Evolutionary conservation across 1,284 basidiomycete genomes (phyloP).

Genomic region (Flammula alnicola): DNA sequence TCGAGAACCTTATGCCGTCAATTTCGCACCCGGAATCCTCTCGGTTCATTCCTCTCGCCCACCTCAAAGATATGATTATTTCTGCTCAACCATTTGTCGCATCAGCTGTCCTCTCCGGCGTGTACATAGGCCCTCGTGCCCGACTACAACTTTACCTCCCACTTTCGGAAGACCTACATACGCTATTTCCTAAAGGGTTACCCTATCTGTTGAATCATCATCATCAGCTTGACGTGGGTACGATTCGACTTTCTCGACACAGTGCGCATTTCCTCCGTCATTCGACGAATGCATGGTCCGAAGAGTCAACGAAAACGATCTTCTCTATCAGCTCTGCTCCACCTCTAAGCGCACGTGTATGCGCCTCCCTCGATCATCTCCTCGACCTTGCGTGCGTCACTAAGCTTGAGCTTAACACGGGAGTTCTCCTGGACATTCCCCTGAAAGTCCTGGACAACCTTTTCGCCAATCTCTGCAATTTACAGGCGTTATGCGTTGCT

Average conservation of each 20-base stretch:
- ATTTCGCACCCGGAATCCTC: not conserved
- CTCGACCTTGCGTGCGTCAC: slow-evolving; percentile 29
- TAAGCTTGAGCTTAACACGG: slow-evolving; percentile 33
- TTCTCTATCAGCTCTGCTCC: slow-evolving; percentile 32
- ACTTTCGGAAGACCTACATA: slow-evolving; percentile 26
- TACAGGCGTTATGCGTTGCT: slow-evolving; percentile 29
- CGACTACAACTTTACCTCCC: slow-evolving; percentile 33
- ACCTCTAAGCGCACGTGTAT: slow-evolving; percentile 22
- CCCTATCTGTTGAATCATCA: slow-evolving; percentile 13
- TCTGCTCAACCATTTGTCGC: slow-evolving; percentile 27
- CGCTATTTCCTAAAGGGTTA: slow-evolving; percentile 28
- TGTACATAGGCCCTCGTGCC: slow-evolving; percentile 27
- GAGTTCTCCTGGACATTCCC: slow-evolving; percentile 29
- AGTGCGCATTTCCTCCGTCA: slow-evolving; percentile 26
- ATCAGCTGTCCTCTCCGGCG: slow-evolving; percentile 27
- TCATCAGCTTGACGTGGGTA: slow-evolving; percentile 8
- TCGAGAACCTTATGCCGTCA: slow-evolving; percentile 5
- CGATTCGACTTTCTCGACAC: slow-evolving; percentile 29
- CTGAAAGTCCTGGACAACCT: slow-evolving; percentile 21
- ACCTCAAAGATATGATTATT: slow-evolving; percentile 32
- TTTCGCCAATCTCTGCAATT: slow-evolving; percentile 16
- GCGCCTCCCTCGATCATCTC: slow-evolving; percentile 27
- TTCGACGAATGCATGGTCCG: slow-evolving; percentile 26
- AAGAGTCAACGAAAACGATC: slow-evolving; percentile 15
- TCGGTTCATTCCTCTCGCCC: slow-evolving; percentile 20